These are phyloP conservation scores for Cichorium intybus DNA, from an alignment of 140 eudicot genomes.

Conservation along the genomic window DNA sequence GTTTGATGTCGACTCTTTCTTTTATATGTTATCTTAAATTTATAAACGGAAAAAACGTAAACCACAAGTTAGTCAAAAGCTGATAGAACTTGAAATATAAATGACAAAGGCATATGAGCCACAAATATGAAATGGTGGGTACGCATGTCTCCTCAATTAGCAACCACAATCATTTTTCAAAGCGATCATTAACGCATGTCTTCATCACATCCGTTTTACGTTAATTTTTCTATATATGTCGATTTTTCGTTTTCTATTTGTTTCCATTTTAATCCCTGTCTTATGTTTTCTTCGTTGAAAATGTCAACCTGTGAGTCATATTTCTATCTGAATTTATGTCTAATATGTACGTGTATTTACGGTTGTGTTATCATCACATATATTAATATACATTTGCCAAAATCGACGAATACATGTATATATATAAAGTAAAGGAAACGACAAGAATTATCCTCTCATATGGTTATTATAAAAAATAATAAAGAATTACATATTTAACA, in stretches of 20 bases:
- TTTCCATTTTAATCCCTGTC: background rate
- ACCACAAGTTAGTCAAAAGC: constrained; percentile 1
- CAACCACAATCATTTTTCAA: background rate
- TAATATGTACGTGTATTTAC: no score
- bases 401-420: no score
- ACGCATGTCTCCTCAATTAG: constrained; percentile 1
- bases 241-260: background rate
- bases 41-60: background rate
- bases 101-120: background rate
- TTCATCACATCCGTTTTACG: background rate
- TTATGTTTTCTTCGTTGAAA: background rate
- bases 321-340: background rate
- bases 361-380: no score
- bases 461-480: no score
- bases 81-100: background rate
- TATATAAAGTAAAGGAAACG: no score
- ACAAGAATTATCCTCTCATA: no score
- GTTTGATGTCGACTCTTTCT: background rate
- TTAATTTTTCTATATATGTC: background rate
- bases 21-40: background rate
- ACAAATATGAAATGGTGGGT: background rate
- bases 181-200: background rate
- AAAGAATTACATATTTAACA: no score
- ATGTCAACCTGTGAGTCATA: background rate
- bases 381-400: no score